Conservation (phyloP, 2,329 filamentous ascomycete species). For the Blastomyces parvus region DNA sequence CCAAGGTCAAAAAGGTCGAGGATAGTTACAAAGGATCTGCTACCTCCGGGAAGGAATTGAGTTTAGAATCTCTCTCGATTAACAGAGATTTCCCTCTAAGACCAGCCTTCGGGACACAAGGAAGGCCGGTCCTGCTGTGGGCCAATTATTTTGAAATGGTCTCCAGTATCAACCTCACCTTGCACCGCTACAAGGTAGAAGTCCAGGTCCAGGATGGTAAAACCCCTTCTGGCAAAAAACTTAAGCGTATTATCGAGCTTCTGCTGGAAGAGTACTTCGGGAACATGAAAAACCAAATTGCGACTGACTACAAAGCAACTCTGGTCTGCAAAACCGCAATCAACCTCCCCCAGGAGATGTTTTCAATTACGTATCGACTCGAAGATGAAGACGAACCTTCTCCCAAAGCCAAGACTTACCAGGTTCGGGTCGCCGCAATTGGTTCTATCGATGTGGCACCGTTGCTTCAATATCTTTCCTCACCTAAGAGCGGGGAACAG, state of each 20-base stretch:
- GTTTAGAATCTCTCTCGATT: constrained; percentile 11
- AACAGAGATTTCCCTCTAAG: constrained; percentile 25
- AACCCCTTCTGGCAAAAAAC: constrained; percentile 34
- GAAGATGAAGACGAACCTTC: constrained; percentile 29
- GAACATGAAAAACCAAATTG: constrained; percentile 23
- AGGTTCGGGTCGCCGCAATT: constrained; percentile 28
- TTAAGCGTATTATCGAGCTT: constrained; percentile 40
- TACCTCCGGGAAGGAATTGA: constrained; percentile 12
- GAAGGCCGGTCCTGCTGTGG: constrained; percentile 26
- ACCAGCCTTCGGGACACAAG: constrained; percentile 31
- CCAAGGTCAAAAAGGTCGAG: constrained; percentile 23
- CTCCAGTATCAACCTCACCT: constrained; percentile 25
- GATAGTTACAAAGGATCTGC: constrained; percentile 20
- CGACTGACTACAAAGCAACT: constrained; percentile 34
- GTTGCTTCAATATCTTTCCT: constrained; percentile 39
- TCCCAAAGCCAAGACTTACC: constrained; percentile 26
- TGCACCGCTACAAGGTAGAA: constrained; percentile 37
- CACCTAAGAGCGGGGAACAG: constrained; percentile 24
- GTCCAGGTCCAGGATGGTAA: constrained; percentile 23
- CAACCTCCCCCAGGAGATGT: constrained; percentile 14
- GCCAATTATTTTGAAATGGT: constrained; percentile 34
- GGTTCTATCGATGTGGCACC: constrained; percentile 31
- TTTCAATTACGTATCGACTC: constrained; percentile 27
- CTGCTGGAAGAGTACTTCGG: constrained; percentile 34
- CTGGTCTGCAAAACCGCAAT: constrained; percentile 28